Conservation (phyloP, 2,329 filamentous ascomycete genomes). For the Clonostachys solani region DNA sequence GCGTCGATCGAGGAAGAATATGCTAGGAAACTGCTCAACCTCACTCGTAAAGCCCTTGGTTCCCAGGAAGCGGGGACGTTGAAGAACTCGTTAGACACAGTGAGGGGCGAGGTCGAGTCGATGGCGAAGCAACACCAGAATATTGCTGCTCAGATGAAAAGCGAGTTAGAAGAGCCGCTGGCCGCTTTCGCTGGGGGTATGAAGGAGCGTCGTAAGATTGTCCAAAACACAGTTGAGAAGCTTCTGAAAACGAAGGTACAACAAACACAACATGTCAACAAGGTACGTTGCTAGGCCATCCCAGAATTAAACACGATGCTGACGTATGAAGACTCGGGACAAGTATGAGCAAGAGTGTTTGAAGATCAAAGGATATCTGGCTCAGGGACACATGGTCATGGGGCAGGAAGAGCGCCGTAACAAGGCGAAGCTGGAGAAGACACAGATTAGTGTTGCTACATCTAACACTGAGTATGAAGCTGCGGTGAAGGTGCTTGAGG, state of each 20-base stretch:
- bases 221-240: constrained; percentile 92
- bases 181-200: constrained; percentile 89
- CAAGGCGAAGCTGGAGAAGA: constrained; percentile 98
- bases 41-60: constrained; percentile 85
- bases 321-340: constrained; percentile 65
- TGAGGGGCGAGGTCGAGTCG: constrained; percentile 83
- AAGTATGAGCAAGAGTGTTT: constrained; percentile 96
- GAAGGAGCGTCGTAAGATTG: constrained; percentile 95
- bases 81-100: constrained; percentile 77
- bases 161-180: constrained; percentile 89
- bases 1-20: constrained; percentile 97
- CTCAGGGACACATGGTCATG: constrained; percentile 99
- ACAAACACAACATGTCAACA: constrained; percentile 88
- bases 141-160: constrained; percentile 93
- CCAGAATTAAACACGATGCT: neutral
- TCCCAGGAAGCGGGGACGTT: constrained; percentile 84
- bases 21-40: constrained; percentile 77
- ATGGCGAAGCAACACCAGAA: constrained; percentile 92
- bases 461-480: constrained; percentile 92
- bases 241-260: constrained; percentile 88
- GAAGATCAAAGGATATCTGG: constrained; percentile 97
- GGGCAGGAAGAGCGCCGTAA: constrained; percentile 98
- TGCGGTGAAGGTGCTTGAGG: constrained; percentile 88
- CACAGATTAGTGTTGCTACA: constrained; percentile 87
- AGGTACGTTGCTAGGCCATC: constrained; percentile 46